Percentiles rank a stretch among this genome's conserved stretches.
phyloP scores from a whole-genome alignment of 208 protist genomes.

The Crithidia sp. region DNA sequence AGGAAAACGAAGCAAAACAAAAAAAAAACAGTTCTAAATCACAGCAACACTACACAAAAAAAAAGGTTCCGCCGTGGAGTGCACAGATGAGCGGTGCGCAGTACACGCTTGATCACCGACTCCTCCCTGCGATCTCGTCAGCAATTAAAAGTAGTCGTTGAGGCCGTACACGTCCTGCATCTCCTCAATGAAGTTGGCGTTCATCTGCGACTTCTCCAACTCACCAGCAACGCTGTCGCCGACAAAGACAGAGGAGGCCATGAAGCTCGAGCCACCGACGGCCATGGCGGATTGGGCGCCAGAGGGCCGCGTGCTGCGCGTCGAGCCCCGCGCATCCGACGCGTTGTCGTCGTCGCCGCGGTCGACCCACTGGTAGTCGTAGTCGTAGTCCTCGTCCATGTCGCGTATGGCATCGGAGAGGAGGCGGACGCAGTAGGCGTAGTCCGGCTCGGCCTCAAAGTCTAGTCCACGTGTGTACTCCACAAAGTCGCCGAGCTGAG shows the following conservation, averaged over 20 bases:
- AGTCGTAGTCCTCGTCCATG: slow-evolving; percentile 59
- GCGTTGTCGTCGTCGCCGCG: slow-evolving; percentile 5
- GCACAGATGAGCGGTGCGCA: too few species aligned
- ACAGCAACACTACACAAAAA: too few species aligned
- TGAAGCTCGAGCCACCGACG: slow-evolving; percentile 34
- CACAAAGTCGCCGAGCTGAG: slow-evolving; percentile 61
- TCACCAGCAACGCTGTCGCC: slow-evolving; percentile 21
- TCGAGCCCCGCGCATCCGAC: slow-evolving; percentile 11
- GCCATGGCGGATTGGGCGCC: slow-evolving; percentile 30
- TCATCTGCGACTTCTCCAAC: slow-evolving; percentile 21
- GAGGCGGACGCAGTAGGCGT: slow-evolving; percentile 63
- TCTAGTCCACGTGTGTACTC: slow-evolving; percentile 60
- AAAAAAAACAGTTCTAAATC: too few species aligned
- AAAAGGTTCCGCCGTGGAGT: too few species aligned
- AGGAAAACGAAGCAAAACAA: too few species aligned
- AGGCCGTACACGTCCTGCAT: slow-evolving; percentile 49
- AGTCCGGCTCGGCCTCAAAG: slow-evolving; percentile 81
- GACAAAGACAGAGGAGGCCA: slow-evolving; percentile 29
- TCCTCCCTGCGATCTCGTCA: neutral
- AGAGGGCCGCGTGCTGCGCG: slow-evolving; percentile 4
- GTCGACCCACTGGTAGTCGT: slow-evolving; percentile 64
- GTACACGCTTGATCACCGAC: too few species aligned
- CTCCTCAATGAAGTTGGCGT: slow-evolving; percentile 35
- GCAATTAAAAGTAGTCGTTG: slow-evolving; percentile 31
- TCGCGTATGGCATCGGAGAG: slow-evolving; percentile 43